Evolutionary conservation across 192 early-diverging fungal genomes (phyloP).

Genomic region (Coemansia biformis): DNA sequence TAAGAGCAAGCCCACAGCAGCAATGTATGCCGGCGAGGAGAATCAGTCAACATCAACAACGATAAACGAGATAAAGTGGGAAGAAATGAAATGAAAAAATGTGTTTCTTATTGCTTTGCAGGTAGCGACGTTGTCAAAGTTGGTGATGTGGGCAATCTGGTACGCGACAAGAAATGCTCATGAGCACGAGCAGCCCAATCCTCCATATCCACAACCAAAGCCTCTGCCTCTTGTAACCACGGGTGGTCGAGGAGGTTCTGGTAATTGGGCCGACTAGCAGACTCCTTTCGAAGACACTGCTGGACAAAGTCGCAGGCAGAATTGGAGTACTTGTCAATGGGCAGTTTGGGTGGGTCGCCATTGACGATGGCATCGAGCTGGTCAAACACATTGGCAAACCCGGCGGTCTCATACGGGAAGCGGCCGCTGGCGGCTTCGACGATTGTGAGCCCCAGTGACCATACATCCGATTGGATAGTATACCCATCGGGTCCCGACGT

Average conservation of each 20-base stretch:
- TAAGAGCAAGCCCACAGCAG: too few species aligned
- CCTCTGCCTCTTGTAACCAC: conserved; percentile 55
- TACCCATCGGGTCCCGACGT: conserved; percentile 57
- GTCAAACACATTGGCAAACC: conserved; percentile 74
- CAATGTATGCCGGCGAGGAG: too few species aligned
- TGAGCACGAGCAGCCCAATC: conserved; percentile 68
- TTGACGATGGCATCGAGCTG: conserved; percentile 83
- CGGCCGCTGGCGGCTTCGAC: conserved; percentile 77
- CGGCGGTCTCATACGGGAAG: conserved; percentile 70
- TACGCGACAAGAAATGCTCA: conserved; percentile 28
- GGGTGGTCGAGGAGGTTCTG: conserved; percentile 69
- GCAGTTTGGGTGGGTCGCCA: conserved; percentile 69
- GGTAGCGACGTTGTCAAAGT: background rate
- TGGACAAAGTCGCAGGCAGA: conserved; percentile 75
- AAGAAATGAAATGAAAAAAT: too few species aligned
- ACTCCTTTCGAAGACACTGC: conserved; percentile 68
- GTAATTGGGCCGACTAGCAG: conserved; percentile 68
- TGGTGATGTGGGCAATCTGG: background rate
- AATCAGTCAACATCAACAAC: too few species aligned
- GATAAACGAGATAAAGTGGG: too few species aligned
- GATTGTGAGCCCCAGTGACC: conserved; percentile 85
- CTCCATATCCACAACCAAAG: conserved; percentile 72
- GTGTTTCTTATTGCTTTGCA: too few species aligned
- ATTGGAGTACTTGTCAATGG: conserved; percentile 58
- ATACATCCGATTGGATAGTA: conserved; percentile 86